phyloP scores from a whole-genome alignment of 805 yeast species.

The Candida tammaniensis region DNA sequence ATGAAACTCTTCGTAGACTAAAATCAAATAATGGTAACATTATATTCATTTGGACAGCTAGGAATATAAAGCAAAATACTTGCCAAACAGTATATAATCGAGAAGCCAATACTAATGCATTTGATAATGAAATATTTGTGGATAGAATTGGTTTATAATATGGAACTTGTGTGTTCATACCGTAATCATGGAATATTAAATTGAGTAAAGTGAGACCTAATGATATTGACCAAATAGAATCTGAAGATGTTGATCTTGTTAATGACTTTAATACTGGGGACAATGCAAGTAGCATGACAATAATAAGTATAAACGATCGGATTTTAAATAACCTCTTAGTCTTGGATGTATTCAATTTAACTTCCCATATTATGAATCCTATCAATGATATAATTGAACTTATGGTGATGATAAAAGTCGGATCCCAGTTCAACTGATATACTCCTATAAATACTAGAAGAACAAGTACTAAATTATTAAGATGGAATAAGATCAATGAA shows the following conservation, averaged over 20 bases:
- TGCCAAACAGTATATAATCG: conserved; percentile 68
- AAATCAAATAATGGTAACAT: conserved; percentile 69
- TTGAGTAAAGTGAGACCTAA: conserved; percentile 74
- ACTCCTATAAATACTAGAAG: conserved; percentile 67
- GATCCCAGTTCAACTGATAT: conserved; percentile 49
- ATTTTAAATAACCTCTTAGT: conserved; percentile 17
- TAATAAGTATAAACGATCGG: conserved; percentile 67
- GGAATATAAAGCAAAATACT: conserved; percentile 81
- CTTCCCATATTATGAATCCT: conserved; percentile 32
- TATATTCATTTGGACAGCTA: conserved; percentile 68
- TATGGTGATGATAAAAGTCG: conserved; percentile 37
- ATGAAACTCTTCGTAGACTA: conserved; percentile 46
- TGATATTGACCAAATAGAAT: conserved; percentile 91
- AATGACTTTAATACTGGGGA: conserved; percentile 90
- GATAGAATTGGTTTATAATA: conserved; percentile 56
- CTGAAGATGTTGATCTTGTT: conserved; percentile 85
- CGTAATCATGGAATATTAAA: conserved; percentile 65
- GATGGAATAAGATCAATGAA: conserved; percentile 61
- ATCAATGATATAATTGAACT: conserved; percentile 26
- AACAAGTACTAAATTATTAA: conserved; percentile 62
- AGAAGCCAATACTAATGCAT: conserved; percentile 89
- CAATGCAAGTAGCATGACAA: conserved; percentile 67
- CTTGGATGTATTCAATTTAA: conserved; percentile 9
- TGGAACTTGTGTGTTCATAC: conserved; percentile 39
- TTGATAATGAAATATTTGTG: conserved; percentile 79